Evolutionary conservation across 1,139 yeast genomes (phyloP).

Genomic region (Oligophagozyma castellii): DNA sequence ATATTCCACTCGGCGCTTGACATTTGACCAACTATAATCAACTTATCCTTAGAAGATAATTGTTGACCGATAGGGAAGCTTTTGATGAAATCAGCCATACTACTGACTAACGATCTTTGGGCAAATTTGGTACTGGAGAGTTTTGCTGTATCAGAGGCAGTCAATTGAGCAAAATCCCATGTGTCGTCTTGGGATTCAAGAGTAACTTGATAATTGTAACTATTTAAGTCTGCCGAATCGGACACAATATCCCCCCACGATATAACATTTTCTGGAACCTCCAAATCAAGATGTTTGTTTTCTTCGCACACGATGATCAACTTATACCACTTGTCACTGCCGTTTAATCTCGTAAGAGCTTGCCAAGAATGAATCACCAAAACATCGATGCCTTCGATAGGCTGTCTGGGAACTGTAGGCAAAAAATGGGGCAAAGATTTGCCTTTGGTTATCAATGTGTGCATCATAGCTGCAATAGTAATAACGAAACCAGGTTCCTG

Average conservation of each 20-base stretch:
- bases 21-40: constrained; percentile 28
- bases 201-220: constrained; percentile 25
- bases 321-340: constrained; percentile 23
- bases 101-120: constrained; percentile 49
- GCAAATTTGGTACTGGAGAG: constrained; percentile 33
- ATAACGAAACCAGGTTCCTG: constrained; percentile 22
- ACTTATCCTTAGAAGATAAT: constrained; percentile 29
- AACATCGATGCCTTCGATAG: constrained; percentile 21
- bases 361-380: constrained; percentile 22
- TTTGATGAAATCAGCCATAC: constrained; percentile 48
- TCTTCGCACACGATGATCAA: constrained; percentile 21
- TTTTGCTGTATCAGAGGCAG: constrained; percentile 11
- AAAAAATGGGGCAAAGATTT: constrained; percentile 21
- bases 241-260: constrained; percentile 22
- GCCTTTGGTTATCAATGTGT: constrained; percentile 9
- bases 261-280: constrained; percentile 8
- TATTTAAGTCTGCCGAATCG: constrained; percentile 7
- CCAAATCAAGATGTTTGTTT: not conserved
- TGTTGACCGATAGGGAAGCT: constrained; percentile 39
- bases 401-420: constrained; percentile 21
- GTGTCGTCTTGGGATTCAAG: constrained; percentile 26
- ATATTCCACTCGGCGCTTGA: constrained; percentile 10
- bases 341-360: constrained; percentile 11
- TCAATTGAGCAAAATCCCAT: constrained; percentile 14
- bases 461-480: constrained; percentile 23